Evolutionary conservation across 2,329 filamentous ascomycete genomes (phyloP), one percentile per base, ranked within the genome.

Genomic region (Myriosclerotinia curreyana): DNA sequence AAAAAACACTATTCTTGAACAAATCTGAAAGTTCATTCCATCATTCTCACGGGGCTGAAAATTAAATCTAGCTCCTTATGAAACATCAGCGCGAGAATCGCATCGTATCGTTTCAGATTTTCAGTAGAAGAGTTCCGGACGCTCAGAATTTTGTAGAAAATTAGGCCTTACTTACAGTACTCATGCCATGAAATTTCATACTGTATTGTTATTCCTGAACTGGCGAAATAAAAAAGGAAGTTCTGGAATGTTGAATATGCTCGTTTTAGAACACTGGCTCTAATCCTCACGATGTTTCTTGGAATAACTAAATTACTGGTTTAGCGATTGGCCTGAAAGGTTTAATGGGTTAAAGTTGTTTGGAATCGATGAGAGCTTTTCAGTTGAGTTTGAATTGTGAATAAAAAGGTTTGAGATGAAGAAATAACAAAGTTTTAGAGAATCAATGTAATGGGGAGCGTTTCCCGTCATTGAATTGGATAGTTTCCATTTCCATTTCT

Each of bases 61-160:
- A 28, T 9, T 34, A 56, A 8, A 42, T 20, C 15, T 14, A 44
- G 38, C 17, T 17, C 11, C 17, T 0, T 5, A 44, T 56, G 25
- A 38, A 38, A 38, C n/a, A 36, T 42, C 58, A 60, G n/a, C 51
- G 58, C 58, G 22, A 5, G 22, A 51, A 42, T 5, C 34, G 42
- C 15, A 38, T 17, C 9, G 34, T n/a, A n/a, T n/a, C n/a, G n/a
- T n/a, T n/a, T n/a, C 8, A 5, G 20, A 8, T 2, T 40, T 14
- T 28, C 14, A 5, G 5, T 28, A 20, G 14, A 38, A n/a, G 1
- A 11, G 12, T 52, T 61, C 31, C 48, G 6, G 59, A 44, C n/a
- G 25, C 36, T 25, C 17, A 61, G 48, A 61, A 22, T 61, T 61
- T 61, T 48, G 52, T 36, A 52, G 9, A 6, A 6, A 20, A 12